Base-by-base conservation (phyloP, 108 stramenopile species). In the Nitzschia palea region DNA sequence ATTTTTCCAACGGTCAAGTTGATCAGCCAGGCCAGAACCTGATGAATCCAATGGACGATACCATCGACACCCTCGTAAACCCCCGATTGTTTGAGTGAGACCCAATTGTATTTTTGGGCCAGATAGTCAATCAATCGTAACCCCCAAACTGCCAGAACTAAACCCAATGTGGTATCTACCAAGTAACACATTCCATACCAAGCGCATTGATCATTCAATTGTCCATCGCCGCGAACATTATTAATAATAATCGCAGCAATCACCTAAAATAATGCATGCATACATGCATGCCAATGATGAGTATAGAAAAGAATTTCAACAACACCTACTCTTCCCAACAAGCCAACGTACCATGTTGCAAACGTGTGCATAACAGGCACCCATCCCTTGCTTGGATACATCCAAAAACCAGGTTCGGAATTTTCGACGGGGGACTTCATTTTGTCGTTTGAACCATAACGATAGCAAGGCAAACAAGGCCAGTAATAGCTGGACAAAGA, bases 141-240 rank as follows among this genome's bases (percentile, higher is more conserved):
- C 44, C 84, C 81, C 48, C 89, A 55, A 55, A 95, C 84, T 23
- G 87, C 84, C 29, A 95, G 62, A 5, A 84, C 68, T 27, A 95
- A 70, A 27, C 95, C 95, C 59, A 95, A 65, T 3, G 89, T 93
- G 4, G 91, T 93, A 65, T 95, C 95, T 23, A 93, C 88, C 35
- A 95, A 67, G 58, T 87, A 95, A 68, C 80, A 86, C 48, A 95
- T 89, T 50, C 90, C 95, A 57, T 95, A 95, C 95, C 95, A 95
- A 1, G 95, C 95, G 65, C 95, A 95, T 70, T 91, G 86, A 70
- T 95, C 95, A 18, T 95, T 70, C 44, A 93, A 70, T 8, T 59
- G 59, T 25, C 54, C 54, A 47, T 78, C 83, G 0, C 82, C 88
- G 23, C 79, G 31, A 34, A 70, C 74, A 54, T 86, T 91, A 2